A percentile compares a stretch with the other conserved stretches of the same genome.
Evolutionary conservation across 768 basidiomycete genomes (phyloP).

Genomic region (Pleurotus sapidus): DNA sequence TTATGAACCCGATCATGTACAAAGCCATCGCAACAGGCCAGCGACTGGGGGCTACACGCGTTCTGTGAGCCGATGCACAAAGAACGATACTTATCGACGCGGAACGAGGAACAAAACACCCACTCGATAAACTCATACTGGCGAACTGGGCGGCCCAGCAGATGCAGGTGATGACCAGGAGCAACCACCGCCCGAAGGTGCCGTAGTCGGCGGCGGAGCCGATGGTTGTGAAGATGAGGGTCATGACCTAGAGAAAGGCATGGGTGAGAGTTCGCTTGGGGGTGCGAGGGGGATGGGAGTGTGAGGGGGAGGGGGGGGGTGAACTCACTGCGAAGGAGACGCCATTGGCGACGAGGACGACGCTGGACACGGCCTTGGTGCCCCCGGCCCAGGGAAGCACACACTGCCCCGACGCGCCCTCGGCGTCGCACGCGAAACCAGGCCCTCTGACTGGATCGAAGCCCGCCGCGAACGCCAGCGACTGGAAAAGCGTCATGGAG

Average conservation of each 20-base stretch:
- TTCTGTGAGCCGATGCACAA: neutral
- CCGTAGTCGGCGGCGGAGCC: conserved; percentile 75
- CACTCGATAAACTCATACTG: conserved; percentile 70
- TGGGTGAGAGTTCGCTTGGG: neutral
- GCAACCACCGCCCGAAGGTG: conserved; percentile 73
- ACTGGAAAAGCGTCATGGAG: conserved; percentile 74
- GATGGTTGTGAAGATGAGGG: conserved; percentile 76
- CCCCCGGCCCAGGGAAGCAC: conserved; percentile 77
- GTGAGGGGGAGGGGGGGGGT: neutral
- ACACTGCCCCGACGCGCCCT: conserved; percentile 63
- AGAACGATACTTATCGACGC: no score
- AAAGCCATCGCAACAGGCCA: conserved; percentile 80
- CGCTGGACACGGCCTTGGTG: conserved; percentile 69
- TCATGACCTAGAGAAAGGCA: conserved; percentile 55
- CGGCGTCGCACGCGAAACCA: conserved; percentile 64
- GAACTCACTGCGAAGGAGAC: conserved; percentile 66
- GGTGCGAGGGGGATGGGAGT: neutral
- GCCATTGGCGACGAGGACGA: conserved; percentile 77
- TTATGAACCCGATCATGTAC: conserved; percentile 77
- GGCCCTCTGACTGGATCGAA: conserved; percentile 69
- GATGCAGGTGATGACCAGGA: conserved; percentile 66
- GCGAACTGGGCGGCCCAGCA: conserved; percentile 84
- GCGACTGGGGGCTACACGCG: conserved; percentile 48
- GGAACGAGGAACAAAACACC: neutral
- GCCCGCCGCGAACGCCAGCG: conserved; percentile 67